Percentiles rank a stretch among this genome's conserved stretches.
Conservation (phyloP, 306 rosid genomes). For the Pueraria montana region DNA sequence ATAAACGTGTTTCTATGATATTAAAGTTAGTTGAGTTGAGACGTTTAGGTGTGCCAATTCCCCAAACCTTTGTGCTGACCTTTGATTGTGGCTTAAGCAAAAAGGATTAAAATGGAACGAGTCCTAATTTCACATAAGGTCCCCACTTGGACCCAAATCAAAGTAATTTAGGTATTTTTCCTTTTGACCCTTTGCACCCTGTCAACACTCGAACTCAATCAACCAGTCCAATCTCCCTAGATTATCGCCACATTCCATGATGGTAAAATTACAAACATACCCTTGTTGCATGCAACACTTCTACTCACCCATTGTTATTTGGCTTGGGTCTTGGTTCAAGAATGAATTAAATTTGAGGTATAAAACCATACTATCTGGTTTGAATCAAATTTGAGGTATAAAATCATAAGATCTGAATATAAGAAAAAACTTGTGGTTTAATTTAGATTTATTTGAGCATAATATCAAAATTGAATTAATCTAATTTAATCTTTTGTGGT, state of each 20-base stretch:
- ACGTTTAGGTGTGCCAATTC: constrained; percentile 22
- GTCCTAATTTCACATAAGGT: constrained; percentile 43
- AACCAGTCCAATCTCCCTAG: constrained; percentile 16
- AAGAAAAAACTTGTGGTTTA: neutral
- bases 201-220: constrained; percentile 42
- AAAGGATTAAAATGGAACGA: constrained; percentile 5
- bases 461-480: too few species aligned
- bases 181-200: constrained; percentile 38
- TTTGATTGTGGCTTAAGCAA: constrained; percentile 8
- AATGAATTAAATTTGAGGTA: too few species aligned
- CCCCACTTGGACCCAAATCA: constrained; percentile 47
- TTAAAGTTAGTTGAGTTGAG: neutral
- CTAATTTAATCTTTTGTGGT: too few species aligned
- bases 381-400: too few species aligned
- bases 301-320: neutral
- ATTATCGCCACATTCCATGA: constrained; percentile 47
- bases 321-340: neutral
- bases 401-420: too few species aligned
- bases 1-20: neutral
- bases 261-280: neutral
- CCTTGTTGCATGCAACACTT: neutral
- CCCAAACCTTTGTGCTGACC: constrained; percentile 42
- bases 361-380: too few species aligned
- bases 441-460: neutral
- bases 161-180: neutral